A percentile compares a stretch with the other conserved stretches of the same genome.
Evolutionary conservation across 805 yeast species (phyloP).

Genomic region (Wickerhamomyces strasburgensis): DNA sequence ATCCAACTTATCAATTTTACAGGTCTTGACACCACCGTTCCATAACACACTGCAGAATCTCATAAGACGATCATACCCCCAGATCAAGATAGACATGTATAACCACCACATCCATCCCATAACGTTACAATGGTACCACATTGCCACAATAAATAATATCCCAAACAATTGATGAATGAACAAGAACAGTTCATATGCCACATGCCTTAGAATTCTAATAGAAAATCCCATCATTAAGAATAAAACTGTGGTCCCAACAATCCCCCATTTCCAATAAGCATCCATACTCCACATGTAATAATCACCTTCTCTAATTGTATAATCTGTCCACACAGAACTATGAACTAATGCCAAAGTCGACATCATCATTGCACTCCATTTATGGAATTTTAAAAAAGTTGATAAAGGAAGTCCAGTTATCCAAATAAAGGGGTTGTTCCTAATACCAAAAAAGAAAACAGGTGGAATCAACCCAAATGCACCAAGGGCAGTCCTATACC

Average conservation of each 20-base stretch:
- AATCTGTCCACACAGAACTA: slow-evolving; percentile 48
- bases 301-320: slow-evolving; percentile 38
- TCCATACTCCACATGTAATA: slow-evolving; percentile 38
- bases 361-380: slow-evolving; percentile 54
- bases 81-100: slow-evolving; percentile 54
- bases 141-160: slow-evolving; percentile 44
- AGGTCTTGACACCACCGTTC: slow-evolving; percentile 57
- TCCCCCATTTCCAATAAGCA: slow-evolving; percentile 44
- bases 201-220: slow-evolving; percentile 43
- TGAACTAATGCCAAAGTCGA: slow-evolving; percentile 51
- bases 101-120: slow-evolving; percentile 47
- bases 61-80: slow-evolving; percentile 63
- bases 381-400: slow-evolving; percentile 60
- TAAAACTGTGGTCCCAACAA: slow-evolving; percentile 40
- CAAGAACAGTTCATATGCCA: slow-evolving; percentile 57
- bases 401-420: slow-evolving; percentile 55
- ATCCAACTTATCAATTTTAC: slow-evolving; percentile 29
- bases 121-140: slow-evolving; percentile 57
- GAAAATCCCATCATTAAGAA: slow-evolving; percentile 45
- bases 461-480: slow-evolving; percentile 52
- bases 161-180: slow-evolving; percentile 54
- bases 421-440: slow-evolving; percentile 63
- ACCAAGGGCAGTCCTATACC: slow-evolving; percentile 51
- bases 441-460: slow-evolving; percentile 58
- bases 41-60: slow-evolving; percentile 49